Conservation (phyloP, 176 grass and related monocot species). For the Alopecurus myosuroides region DNA sequence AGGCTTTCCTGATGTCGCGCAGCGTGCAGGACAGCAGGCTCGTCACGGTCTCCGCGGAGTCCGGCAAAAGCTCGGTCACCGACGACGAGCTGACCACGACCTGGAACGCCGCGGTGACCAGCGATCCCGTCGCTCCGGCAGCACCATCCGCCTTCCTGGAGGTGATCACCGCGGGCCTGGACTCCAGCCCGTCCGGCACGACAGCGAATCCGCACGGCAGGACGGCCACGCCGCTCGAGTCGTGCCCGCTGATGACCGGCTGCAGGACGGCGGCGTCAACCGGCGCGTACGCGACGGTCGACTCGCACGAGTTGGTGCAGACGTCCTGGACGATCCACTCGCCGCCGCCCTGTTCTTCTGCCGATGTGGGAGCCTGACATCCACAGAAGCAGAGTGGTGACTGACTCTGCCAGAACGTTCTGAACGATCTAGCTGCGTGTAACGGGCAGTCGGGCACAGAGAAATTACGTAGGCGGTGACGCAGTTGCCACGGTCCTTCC, state of each 20-base stretch:
- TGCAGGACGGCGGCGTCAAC: slow-evolving; percentile 43
- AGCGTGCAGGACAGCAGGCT: slow-evolving; percentile 43
- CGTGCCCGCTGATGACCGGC: slow-evolving; percentile 52
- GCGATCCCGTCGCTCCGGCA: slow-evolving; percentile 34
- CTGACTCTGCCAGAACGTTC: background rate
- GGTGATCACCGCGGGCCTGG: slow-evolving; percentile 54
- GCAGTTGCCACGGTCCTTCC: slow-evolving; percentile 70
- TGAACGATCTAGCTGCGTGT: background rate
- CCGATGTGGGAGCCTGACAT: slow-evolving; percentile 33
- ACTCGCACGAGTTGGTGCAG: slow-evolving; percentile 61
- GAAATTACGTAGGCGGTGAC: slow-evolving; percentile 55
- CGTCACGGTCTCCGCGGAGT: slow-evolving; percentile 30
- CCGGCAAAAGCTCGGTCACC: slow-evolving; percentile 14
- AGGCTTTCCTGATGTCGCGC: slow-evolving; percentile 59
- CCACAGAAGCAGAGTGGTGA: background rate
- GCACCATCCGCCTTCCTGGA: slow-evolving; percentile 17
- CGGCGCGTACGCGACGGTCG: slow-evolving; percentile 39
- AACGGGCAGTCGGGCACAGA: background rate
- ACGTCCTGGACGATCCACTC: slow-evolving; percentile 66
- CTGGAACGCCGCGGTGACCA: slow-evolving; percentile 65
- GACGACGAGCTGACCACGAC: slow-evolving; percentile 39
- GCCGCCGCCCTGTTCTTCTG: slow-evolving; percentile 29
- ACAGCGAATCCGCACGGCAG: slow-evolving; percentile 72
- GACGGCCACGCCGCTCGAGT: slow-evolving; percentile 51
- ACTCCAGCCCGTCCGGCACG: slow-evolving; percentile 49